Evolutionary conservation across 352 stramenopile species (phyloP).

Genomic region (Paralagenidium karlingii): DNA sequence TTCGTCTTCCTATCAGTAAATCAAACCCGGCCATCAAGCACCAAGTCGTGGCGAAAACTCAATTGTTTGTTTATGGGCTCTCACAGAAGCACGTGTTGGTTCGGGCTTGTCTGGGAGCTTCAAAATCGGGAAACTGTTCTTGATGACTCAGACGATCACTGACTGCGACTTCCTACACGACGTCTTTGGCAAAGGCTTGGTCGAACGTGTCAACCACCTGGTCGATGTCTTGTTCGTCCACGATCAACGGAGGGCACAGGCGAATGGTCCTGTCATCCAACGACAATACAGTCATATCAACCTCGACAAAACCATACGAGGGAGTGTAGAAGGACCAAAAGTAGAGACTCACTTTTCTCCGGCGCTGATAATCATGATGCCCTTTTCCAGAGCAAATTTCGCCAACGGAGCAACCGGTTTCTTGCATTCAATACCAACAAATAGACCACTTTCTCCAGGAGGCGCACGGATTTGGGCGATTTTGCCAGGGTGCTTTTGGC

Average conservation of each 20-base stretch:
- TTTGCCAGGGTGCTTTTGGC: slow-evolving; percentile 63
- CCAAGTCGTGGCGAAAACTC: no score
- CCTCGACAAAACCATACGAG: slow-evolving; percentile 2
- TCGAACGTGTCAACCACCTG: slow-evolving; percentile 54
- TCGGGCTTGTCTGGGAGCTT: no score
- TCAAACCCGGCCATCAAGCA: no score
- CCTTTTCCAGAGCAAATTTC: slow-evolving; percentile 58
- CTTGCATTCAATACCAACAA: slow-evolving; percentile 61
- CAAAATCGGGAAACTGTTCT: no score
- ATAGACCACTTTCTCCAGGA: slow-evolving; percentile 59
- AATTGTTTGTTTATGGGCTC: no score
- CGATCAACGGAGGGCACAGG: slow-evolving; percentile 69
- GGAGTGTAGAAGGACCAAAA: not conserved
- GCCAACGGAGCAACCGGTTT: slow-evolving; percentile 47
- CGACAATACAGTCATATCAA: slow-evolving; percentile 2
- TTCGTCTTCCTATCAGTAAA: no score
- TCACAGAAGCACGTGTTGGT: no score
- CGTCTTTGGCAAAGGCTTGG: slow-evolving; percentile 10
- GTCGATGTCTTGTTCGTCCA: slow-evolving; percentile 73
- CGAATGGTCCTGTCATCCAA: slow-evolving; percentile 43
- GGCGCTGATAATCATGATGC: slow-evolving; percentile 70
- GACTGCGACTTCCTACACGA: not conserved
- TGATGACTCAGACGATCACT: no score
- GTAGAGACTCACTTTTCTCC: slow-evolving; percentile 54
- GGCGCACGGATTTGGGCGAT: slow-evolving; percentile 53